Evolutionary conservation across 1,139 yeast species (phyloP), one percentile per base, ranked within the genome.

Genomic region (Williopsis jadinii): DNA sequence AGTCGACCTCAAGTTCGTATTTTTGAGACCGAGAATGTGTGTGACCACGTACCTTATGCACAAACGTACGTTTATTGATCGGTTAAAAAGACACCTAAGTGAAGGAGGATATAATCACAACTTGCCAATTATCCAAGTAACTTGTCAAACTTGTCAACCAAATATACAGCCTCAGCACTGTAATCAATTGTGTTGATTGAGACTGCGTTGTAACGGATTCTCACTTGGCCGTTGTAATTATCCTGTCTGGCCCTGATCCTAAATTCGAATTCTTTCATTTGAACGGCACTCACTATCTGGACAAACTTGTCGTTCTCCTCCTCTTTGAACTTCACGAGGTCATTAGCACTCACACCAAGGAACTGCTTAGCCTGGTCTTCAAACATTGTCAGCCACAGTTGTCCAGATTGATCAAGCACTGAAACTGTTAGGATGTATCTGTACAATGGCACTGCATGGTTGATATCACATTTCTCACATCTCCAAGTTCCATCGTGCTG

Each of bases 381-480:
- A 58, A 94, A 94, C 43, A 85, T 69, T 0, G 95, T 83, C 30
- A 85, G 67, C 95, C 97, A 88, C 47, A 88, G 65, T 60, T 84
- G 92, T 26, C 90, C 95, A 3, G 95, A 73, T 46, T 73, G 70
- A 61, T 94, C 99, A 58, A 80, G 73, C 11, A 88, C 74, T 3
- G 87, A 76, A 40, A 80, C 64, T 24, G 82, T 80, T 52, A 90
- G 62, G 43, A 90, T 79, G 54, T 84, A 94, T 59, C 97, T 76
- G 65, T 84, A 80, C 39, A 73, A 69, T 29, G 98, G 97, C 44
- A 70, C 72, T 3, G 73, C 69, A 56, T 77, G 80, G 43, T 75
- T 74, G 43, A 74, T 67, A 54, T 86, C 83, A 72, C 97, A 90
- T 61, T 83, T 84, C 60, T 88, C 97, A 68, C 99, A 94, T 62